Base-by-base conservation (phyloP, 331 rosid species). In the Stylosanthes scabra region DNA sequence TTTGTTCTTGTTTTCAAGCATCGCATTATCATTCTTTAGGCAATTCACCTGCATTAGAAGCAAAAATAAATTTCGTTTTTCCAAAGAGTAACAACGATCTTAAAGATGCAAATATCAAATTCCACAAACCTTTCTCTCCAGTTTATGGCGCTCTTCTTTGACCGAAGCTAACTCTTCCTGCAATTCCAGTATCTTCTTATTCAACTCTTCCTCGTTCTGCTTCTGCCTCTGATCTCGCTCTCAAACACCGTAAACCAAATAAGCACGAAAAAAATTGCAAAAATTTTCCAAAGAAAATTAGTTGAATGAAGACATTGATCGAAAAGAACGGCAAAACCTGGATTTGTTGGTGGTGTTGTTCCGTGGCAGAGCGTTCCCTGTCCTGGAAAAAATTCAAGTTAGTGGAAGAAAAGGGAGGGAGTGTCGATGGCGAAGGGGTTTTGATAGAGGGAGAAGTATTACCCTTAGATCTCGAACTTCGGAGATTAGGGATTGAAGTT, bases 401-500 rank as follows among this genome's bases (percentile, higher is more conserved):
- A 78, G 54, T 25, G 7, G 56, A 40, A 76, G 66, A 68, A 70
- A 27, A 37, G 47, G 64, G 45, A 51, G 69, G 59, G 70, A 74
- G 45, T 54, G 44, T 49, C 6, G 9, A 62, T 8, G 47, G 58
- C 7, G 62, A 63, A 34, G 11, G 37, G 50, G 20, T 42, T 31
- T 31, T 50, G 20, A 63, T 45, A 52, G 68, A 44, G 14, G 60
- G 49, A 72, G 56, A 84, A 84, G 10, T 3, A 59, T 74, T 80
- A 91, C 97, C 86, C 85, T 76, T 73, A 89, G 91, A 39, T 86
- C 89, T 52, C 89, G 88, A 82, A 86, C 84, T 86, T 91, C 96
- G 49, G 91, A 25, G 69, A 87, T 54, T 34, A 87, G 84, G 20
- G 93, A 47, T 68, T 79, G 93, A 52, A 91, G 87, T 69, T 84